These are phyloP conservation scores for Magnolia sinica DNA, from an alignment of 164 flowering plant genomes.

Conservation along the genomic window DNA sequence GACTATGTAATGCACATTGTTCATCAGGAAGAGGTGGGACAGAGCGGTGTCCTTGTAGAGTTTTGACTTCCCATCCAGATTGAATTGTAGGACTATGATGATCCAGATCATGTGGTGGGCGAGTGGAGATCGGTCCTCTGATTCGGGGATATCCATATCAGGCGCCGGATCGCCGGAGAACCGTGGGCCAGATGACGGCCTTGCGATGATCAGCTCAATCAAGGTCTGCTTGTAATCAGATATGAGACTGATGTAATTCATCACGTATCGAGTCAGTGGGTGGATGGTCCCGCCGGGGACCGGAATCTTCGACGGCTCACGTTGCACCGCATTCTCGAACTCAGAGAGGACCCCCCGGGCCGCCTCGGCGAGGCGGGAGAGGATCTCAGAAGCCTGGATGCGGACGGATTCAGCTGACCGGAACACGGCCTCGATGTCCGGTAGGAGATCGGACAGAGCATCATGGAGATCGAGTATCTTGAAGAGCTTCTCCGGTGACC, in stretches of 20 bases:
- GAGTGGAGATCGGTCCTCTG: slow-evolving; percentile 45
- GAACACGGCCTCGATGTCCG: slow-evolving; percentile 65
- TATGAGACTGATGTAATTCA: slow-evolving; percentile 79
- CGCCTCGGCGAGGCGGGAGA: slow-evolving; percentile 73
- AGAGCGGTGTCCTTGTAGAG: slow-evolving; percentile 66
- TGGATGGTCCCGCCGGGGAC: slow-evolving; percentile 89
- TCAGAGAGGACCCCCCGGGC: slow-evolving; percentile 73
- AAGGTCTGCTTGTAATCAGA: slow-evolving; percentile 74
- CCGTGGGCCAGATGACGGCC: slow-evolving; percentile 54
- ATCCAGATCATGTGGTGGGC: slow-evolving; percentile 83
- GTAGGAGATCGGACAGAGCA: slow-evolving; percentile 53
- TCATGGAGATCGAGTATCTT: slow-evolving; percentile 81
- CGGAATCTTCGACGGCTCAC: slow-evolving; percentile 63
- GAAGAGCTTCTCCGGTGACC: slow-evolving; percentile 85
- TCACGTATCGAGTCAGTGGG: slow-evolving; percentile 83
- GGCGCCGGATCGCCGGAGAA: slow-evolving; percentile 51
- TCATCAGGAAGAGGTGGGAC: slow-evolving; percentile 75
- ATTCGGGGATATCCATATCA: slow-evolving; percentile 57
- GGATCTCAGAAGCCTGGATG: slow-evolving; percentile 63
- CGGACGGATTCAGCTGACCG: slow-evolving; percentile 50
- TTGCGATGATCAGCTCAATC: slow-evolving; percentile 57
- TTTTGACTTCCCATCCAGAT: slow-evolving; percentile 77
- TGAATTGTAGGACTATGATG: slow-evolving; percentile 58
- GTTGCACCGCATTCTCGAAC: slow-evolving; percentile 75
- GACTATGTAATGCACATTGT: slow-evolving; percentile 80